These are phyloP conservation scores for Cordyceps javanica DNA, from an alignment of 2,329 filamentous ascomycete genomes.

Conservation along the genomic window DNA sequence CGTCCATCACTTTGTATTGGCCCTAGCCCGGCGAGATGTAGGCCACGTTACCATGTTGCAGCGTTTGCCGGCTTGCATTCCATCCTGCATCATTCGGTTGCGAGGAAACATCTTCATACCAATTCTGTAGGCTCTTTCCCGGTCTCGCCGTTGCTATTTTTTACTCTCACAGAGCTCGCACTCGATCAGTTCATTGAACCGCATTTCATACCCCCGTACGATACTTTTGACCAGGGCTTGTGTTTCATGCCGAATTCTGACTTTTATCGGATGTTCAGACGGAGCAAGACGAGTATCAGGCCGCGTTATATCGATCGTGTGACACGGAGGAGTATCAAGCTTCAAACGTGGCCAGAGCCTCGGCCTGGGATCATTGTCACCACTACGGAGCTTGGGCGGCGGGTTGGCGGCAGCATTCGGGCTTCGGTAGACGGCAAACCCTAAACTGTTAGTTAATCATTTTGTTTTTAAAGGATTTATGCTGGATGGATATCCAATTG, in stretches of 20 bases:
- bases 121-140: constrained; percentile 46
- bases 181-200: constrained; percentile 38
- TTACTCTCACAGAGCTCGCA: constrained; percentile 41
- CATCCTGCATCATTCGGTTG: constrained; percentile 38
- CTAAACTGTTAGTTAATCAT: not conserved
- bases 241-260: constrained; percentile 48
- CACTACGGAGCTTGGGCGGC: constrained; percentile 55
- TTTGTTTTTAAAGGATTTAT: not conserved
- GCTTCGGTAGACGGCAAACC: not conserved
- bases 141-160: constrained; percentile 34
- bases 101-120: constrained; percentile 39
- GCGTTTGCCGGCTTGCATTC: constrained; percentile 57
- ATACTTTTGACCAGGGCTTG: constrained; percentile 62
- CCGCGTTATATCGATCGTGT: constrained; percentile 42
- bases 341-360: constrained; percentile 38
- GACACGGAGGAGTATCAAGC: constrained; percentile 36
- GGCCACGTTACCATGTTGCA: constrained; percentile 62
- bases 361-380: constrained; percentile 58
- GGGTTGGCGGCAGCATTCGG: constrained; percentile 45
- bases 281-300: constrained; percentile 32
- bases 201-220: constrained; percentile 37
- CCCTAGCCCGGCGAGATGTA: constrained; percentile 46
- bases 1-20: constrained; percentile 61
- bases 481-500: not conserved
- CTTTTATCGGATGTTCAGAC: constrained; percentile 36